These are phyloP conservation scores for Trichophyton simii DNA, from an alignment of 2,329 filamentous ascomycete genomes.

Conservation along the genomic window DNA sequence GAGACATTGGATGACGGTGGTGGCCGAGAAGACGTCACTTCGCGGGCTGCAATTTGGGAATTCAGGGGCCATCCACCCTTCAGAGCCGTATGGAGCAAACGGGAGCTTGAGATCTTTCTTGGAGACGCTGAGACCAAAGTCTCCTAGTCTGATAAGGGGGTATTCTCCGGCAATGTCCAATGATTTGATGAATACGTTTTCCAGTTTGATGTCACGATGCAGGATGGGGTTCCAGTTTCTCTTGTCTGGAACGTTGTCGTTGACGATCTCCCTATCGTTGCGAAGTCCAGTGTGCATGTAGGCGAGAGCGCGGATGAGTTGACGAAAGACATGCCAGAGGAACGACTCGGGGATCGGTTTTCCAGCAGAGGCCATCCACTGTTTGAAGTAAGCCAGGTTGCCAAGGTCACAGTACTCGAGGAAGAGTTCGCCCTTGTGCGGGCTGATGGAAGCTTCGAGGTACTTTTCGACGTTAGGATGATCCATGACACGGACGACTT, in stretches of 20 bases:
- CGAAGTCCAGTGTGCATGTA: slow-evolving; percentile 14
- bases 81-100: neutral
- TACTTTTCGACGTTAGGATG: slow-evolving; percentile 11
- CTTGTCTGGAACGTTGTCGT: neutral
- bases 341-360: slow-evolving; percentile 10
- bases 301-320: slow-evolving; percentile 9
- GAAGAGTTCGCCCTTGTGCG: slow-evolving; percentile 10
- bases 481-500: slow-evolving; percentile 2
- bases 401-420: slow-evolving; percentile 12
- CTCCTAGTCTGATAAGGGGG: slow-evolving; percentile 11
- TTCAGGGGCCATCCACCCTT: slow-evolving; percentile 7
- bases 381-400: slow-evolving; percentile 10
- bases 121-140: slow-evolving; percentile 13
- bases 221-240: slow-evolving; percentile 10
- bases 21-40: slow-evolving; percentile 5
- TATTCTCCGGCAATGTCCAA: neutral
- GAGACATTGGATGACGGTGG: slow-evolving; percentile 5
- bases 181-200: slow-evolving; percentile 6
- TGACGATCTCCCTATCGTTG: neutral
- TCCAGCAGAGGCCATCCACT: too few relatives aligned
- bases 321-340: slow-evolving; percentile 11
- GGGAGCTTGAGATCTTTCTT: slow-evolving; percentile 4
- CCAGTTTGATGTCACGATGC: slow-evolving; percentile 16
- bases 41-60: slow-evolving; percentile 6
- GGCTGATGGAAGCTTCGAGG: slow-evolving; percentile 5